Base-by-base conservation (phyloP, 2,329 filamentous ascomycete species). In the Davidsoniella virescens region DNA sequence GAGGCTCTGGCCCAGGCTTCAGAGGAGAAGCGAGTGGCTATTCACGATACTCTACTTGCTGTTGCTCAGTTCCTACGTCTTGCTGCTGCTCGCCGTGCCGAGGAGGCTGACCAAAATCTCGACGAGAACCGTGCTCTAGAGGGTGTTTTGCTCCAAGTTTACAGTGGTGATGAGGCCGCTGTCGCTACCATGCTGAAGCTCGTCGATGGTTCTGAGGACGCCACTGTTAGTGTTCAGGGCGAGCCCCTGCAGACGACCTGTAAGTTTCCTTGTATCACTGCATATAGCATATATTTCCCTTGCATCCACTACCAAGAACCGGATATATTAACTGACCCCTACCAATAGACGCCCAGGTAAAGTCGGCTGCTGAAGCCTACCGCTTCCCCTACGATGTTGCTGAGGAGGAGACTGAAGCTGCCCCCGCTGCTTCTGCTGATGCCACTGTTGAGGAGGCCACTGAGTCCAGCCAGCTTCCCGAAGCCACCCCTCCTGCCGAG, bases 91-190 rank as follows among this genome's bases (percentile, higher is more conserved):
- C 78, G 85, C 56, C 76, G 84, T 58, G 72, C 77, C 17, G 80
- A 85, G 60, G 83, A 84, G 55, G 74, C 70, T 50, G 74, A 83
- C 57, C 72, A 75, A 44, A 66, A 70, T 39, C 64, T 73, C 4
- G 83, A 87, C 52, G 83, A 90, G 67, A 86, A 80, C 64, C 78
- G 80, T 64, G 86, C 84, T 36, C 79, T 92, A 53, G 85, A 93
- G 66, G 84, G 84, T 48, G 79, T 86, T 33, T 70, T 93, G 52
- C 70, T 87, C 44, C 74, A 82, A 54, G 82, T 92, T 29, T 92
- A 93, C 65, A 77, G 78, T 43, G 86, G 85, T 44, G 84, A 90
- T 59, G 75, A 84, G 55, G 72, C 69, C 57, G 85, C 84, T 47
- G 84, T 92, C 20, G 68, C 75, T 49, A 77, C 82, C 51, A 87